Conservation (phyloP, 768 basidiomycete genomes). For the Chalciporus piperatus region DNA sequence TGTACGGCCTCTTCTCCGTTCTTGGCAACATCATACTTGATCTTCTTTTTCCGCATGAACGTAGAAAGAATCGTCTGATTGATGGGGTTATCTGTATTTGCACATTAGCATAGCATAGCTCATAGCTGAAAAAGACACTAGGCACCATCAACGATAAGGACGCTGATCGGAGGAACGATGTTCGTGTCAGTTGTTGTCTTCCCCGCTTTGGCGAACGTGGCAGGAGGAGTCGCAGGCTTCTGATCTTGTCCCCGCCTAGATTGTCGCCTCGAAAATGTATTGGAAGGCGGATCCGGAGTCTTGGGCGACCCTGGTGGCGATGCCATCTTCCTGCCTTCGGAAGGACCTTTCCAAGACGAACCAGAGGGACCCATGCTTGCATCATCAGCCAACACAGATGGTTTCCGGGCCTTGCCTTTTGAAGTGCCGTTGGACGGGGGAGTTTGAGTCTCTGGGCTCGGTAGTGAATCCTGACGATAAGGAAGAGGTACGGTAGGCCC, state of each 20-base stretch:
- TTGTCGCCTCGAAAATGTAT: slow-evolving; percentile 26
- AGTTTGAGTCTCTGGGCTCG: slow-evolving; percentile 20
- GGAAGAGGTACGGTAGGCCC: slow-evolving; percentile 11
- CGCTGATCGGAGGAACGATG: slow-evolving; percentile 94
- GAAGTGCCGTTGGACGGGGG: slow-evolving; percentile 1
- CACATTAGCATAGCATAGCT: slow-evolving; percentile 13
- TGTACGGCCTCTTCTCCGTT: slow-evolving; percentile 95
- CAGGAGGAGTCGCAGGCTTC: slow-evolving; percentile 25
- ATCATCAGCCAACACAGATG: slow-evolving; percentile 33
- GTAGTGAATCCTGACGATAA: slow-evolving; percentile 24
- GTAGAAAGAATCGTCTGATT: slow-evolving; percentile 97
- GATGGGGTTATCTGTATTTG: slow-evolving; percentile 85
- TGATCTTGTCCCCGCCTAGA: slow-evolving; percentile 32
- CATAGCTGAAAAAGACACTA: slow-evolving; percentile 8
- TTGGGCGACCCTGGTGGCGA: slow-evolving; percentile 36
- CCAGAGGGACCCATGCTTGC: neutral
- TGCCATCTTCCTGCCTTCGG: slow-evolving; percentile 30
- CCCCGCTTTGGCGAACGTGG: slow-evolving; percentile 42
- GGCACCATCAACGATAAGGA: slow-evolving; percentile 95
- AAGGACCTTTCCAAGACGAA: slow-evolving; percentile 24
- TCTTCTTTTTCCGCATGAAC: slow-evolving; percentile 94
- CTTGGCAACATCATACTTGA: slow-evolving; percentile 91
- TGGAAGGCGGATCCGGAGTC: slow-evolving; percentile 22
- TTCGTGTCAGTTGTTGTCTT: slow-evolving; percentile 57
- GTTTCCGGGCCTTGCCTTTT: slow-evolving; percentile 29